Conservation (phyloP, 2,329 filamentous ascomycete genomes). For the Penicillium hordei region DNA sequence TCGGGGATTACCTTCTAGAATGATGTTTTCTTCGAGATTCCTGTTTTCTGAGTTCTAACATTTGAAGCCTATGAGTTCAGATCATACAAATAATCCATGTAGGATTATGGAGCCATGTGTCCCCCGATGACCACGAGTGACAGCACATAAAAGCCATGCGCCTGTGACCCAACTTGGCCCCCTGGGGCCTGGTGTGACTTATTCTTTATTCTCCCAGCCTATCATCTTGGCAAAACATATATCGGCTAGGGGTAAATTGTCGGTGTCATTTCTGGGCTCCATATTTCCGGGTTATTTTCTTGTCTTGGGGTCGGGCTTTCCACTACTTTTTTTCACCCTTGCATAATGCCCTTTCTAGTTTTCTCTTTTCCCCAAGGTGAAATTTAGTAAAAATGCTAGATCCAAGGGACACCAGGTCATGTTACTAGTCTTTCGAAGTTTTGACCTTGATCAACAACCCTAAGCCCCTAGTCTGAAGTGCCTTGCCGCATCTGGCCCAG, state of each 20-base stretch:
- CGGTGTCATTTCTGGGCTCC: not conserved
- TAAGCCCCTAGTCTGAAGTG: not conserved
- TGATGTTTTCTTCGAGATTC: not conserved
- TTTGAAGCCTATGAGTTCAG: not conserved
- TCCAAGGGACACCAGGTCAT: not conserved
- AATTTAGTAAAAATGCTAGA: not conserved
- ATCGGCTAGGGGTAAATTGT: not conserved
- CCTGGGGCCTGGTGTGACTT: not conserved
- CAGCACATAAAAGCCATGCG: slow-evolving; percentile 3
- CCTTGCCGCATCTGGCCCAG: slow-evolving; percentile 3
- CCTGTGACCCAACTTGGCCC: not conserved
- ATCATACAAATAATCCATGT: not conserved
- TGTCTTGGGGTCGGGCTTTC: not conserved
- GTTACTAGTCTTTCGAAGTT: not conserved
- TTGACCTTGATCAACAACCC: not conserved
- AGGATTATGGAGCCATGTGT: not conserved
- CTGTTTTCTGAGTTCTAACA: not conserved
- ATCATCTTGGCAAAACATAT: not conserved
- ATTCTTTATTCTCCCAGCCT: not conserved
- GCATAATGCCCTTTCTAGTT: not conserved
- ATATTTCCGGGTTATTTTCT: not conserved
- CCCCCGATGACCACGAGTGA: not conserved
- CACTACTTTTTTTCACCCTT: not conserved
- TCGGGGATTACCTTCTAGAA: too few relatives aligned
- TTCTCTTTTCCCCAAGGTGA: not conserved